These are phyloP conservation scores for Ophiobolus disseminans DNA, from an alignment of 2,329 filamentous ascomycete genomes.

Conservation along the genomic window DNA sequence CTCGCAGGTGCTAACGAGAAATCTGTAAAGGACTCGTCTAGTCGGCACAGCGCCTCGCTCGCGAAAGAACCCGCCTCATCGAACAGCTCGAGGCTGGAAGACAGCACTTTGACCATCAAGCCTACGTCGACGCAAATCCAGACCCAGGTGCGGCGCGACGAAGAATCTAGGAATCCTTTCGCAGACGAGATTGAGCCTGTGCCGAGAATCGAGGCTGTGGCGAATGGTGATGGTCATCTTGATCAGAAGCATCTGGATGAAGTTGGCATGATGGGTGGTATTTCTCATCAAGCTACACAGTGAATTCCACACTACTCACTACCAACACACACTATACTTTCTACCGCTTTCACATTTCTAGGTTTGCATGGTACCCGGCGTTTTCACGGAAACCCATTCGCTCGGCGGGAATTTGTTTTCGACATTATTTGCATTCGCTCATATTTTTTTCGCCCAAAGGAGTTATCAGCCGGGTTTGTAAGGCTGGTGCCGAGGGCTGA, in stretches of 20 bases:
- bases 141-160: neutral
- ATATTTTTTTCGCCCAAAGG: too few relatives aligned
- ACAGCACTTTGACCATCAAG: constrained; percentile 39
- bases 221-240: constrained; percentile 25
- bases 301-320: constrained; percentile 15
- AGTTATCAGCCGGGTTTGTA: too few relatives aligned
- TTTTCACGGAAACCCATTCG: too few relatives aligned
- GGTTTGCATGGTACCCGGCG: too few relatives aligned
- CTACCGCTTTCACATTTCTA: too few relatives aligned
- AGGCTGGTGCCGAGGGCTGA: too few relatives aligned
- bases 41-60: neutral
- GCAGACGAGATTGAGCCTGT: constrained; percentile 38
- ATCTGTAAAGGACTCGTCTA: constrained; percentile 5
- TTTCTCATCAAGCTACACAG: constrained; percentile 42
- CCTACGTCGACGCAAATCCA: constrained; percentile 16
- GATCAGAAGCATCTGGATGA: constrained; percentile 47
- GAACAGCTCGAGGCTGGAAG: constrained; percentile 18
- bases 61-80: neutral
- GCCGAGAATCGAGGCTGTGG: constrained; percentile 30
- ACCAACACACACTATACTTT: neutral
- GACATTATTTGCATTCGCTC: too few relatives aligned
- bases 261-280: constrained; percentile 35
- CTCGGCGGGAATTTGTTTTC: too few relatives aligned
- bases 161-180: constrained; percentile 7
- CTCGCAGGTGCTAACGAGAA: constrained; percentile 18